phyloP scores from a whole-genome alignment of 1,284 basidiomycete species.

The Veloboletus limbatus region DNA sequence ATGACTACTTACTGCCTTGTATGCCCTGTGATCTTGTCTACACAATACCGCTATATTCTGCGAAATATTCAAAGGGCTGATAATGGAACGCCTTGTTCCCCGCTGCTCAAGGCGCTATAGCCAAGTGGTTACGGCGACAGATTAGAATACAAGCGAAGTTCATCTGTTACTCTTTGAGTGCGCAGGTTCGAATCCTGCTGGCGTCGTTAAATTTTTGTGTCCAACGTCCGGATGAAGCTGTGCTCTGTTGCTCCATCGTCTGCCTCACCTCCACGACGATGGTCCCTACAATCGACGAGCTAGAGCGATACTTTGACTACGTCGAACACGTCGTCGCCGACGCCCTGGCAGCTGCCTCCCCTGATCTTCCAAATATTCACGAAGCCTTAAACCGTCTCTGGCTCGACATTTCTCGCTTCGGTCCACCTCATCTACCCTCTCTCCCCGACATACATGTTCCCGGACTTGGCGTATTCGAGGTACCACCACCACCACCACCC shows the following conservation, averaged over 20 bases:
- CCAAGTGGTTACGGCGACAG: constrained; percentile 61
- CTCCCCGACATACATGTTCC: constrained; percentile 62
- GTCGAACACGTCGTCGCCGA: constrained; percentile 62
- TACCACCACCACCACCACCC: constrained; percentile 60
- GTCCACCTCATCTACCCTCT: constrained; percentile 59
- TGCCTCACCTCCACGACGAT: constrained; percentile 16
- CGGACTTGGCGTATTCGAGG: constrained; percentile 67
- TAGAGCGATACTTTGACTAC: constrained; percentile 68
- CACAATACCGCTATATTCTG: no score
- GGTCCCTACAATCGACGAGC: constrained; percentile 55
- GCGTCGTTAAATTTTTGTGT: no score
- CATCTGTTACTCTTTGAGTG: constrained; percentile 44
- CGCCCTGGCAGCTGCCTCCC: constrained; percentile 55
- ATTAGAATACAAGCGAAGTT: no score
- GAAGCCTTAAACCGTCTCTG: constrained; percentile 68
- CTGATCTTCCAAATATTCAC: constrained; percentile 59
- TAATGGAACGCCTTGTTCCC: no score
- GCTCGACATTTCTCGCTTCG: constrained; percentile 75
- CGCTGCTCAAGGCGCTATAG: constrained; percentile 50
- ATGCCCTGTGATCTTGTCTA: background rate
- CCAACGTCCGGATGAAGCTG: constrained; percentile 23
- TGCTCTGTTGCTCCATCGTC: constrained; percentile 6
- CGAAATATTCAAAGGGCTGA: constrained; percentile 3
- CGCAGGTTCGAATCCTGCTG: constrained; percentile 43
- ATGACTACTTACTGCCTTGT: constrained; percentile 9